Evolutionary conservation across 306 rosid species (phyloP).

Genomic region (Cicer judaicum): DNA sequence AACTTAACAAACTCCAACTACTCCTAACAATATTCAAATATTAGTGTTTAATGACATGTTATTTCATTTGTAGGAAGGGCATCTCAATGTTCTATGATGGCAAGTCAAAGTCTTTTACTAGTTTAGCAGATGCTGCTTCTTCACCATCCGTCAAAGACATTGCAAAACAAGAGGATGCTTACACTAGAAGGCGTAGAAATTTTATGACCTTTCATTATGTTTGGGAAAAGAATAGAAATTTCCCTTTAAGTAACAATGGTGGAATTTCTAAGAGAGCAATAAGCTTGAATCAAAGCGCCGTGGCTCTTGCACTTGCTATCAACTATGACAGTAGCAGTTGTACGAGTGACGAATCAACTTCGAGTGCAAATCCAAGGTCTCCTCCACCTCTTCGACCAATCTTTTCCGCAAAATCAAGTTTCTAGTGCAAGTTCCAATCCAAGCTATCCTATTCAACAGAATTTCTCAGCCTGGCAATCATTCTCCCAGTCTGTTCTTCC

Average conservation of each 20-base stretch:
- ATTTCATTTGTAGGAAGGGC: slow-evolving; percentile 59
- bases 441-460: slow-evolving; percentile 24
- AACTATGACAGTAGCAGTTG: slow-evolving; percentile 63
- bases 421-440: slow-evolving; percentile 3
- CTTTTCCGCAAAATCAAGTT: slow-evolving; percentile 15
- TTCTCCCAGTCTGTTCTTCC: slow-evolving; percentile 33
- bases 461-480: too few species aligned
- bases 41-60: slow-evolving; percentile 15
- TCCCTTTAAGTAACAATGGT: slow-evolving; percentile 56
- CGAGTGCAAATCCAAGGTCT: slow-evolving; percentile 46
- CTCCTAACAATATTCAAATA: background rate
- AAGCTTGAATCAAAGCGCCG: slow-evolving; percentile 58
- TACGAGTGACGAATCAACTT: slow-evolving; percentile 65
- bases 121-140: slow-evolving; percentile 59
- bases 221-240: slow-evolving; percentile 61
- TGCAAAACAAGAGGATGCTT: slow-evolving; percentile 81
- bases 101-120: slow-evolving; percentile 79
- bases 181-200: slow-evolving; percentile 72
- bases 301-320: slow-evolving; percentile 74
- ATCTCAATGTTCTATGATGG: slow-evolving; percentile 78
- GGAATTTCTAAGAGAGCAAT: slow-evolving; percentile 78
- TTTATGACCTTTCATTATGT: slow-evolving; percentile 61
- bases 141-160: slow-evolving; percentile 60
- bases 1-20: too few species aligned
- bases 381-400: slow-evolving; percentile 36